Conservation (phyloP, 352 stramenopile species). For the Phytophthora sansomeana region DNA sequence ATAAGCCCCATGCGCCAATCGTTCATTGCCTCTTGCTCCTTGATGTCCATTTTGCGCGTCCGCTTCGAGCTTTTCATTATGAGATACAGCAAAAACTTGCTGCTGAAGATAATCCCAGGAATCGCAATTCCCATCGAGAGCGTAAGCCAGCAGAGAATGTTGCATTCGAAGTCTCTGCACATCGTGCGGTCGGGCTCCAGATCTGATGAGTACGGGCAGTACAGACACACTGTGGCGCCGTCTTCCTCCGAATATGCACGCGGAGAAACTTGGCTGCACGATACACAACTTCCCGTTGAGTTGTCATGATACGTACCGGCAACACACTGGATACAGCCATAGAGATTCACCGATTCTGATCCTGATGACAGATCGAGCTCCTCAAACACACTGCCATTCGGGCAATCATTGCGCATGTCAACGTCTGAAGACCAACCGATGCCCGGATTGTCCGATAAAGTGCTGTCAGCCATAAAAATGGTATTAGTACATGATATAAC, state of each 20-base stretch:
- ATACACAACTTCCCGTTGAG: constrained; percentile 43
- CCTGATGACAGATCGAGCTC: constrained; percentile 36
- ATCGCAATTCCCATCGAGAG: constrained; percentile 58
- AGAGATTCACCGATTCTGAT: constrained; percentile 34
- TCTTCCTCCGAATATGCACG: constrained; percentile 65
- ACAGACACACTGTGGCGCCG: constrained; percentile 57
- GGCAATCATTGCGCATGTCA: constrained; percentile 49
- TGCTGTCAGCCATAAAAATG: constrained; percentile 29
- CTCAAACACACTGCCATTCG: constrained; percentile 65
- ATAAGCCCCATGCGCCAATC: constrained; percentile 75
- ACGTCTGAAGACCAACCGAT: constrained; percentile 49
- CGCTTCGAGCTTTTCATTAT: constrained; percentile 53
- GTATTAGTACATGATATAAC: background rate
- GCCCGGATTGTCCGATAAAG: constrained; percentile 58
- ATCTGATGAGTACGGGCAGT: constrained; percentile 73
- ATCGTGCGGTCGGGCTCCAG: constrained; percentile 40
- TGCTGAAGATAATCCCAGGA: constrained; percentile 57
- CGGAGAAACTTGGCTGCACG: constrained; percentile 51
- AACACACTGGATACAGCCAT: constrained; percentile 70
- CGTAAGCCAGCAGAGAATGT: constrained; percentile 71
- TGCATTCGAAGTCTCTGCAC: constrained; percentile 63
- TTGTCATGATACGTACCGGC: constrained; percentile 70
- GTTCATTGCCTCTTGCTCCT: constrained; percentile 72
- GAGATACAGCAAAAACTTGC: constrained; percentile 57
- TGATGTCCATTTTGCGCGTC: constrained; percentile 51